These are phyloP conservation scores for Dendryphion nanum DNA, from an alignment of 2,329 filamentous ascomycete genomes.

Conservation along the genomic window DNA sequence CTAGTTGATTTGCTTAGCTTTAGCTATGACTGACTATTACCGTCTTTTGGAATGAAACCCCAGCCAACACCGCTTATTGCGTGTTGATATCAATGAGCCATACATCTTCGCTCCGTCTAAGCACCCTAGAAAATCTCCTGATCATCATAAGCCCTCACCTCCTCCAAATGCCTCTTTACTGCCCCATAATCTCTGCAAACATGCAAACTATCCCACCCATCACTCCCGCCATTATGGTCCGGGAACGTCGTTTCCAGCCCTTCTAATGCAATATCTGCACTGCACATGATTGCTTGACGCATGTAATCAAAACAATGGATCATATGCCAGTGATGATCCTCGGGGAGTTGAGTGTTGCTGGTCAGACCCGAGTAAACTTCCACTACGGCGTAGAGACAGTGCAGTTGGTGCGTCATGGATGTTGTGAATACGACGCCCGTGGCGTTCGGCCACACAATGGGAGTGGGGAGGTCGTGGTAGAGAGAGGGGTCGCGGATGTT, in stretches of 20 bases:
- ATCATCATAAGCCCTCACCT: slow-evolving; percentile 30
- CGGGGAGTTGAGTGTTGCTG: slow-evolving; percentile 21
- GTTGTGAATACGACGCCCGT: slow-evolving; percentile 38
- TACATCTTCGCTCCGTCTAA: not conserved
- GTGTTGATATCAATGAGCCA: too few species aligned
- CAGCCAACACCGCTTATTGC: too few species aligned
- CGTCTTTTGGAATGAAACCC: too few species aligned
- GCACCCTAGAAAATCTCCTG: slow-evolving; percentile 28
- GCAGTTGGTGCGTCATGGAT: slow-evolving; percentile 34
- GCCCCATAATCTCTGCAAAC: slow-evolving; percentile 9
- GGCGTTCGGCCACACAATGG: slow-evolving; percentile 31
- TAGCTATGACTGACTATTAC: too few species aligned
- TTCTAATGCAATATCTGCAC: slow-evolving; percentile 30
- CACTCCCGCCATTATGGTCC: slow-evolving; percentile 35
- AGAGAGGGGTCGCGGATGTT: slow-evolving; percentile 22
- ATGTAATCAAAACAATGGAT: slow-evolving; percentile 39
- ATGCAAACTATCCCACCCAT: slow-evolving; percentile 38
- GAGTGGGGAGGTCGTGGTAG: slow-evolving; percentile 33
- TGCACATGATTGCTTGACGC: slow-evolving; percentile 34
- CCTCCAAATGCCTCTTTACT: slow-evolving; percentile 7
- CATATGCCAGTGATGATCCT: slow-evolving; percentile 39
- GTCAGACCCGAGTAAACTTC: slow-evolving; percentile 30
- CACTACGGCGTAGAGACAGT: slow-evolving; percentile 34
- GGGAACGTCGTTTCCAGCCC: slow-evolving; percentile 35
- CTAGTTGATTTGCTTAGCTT: not conserved